Evolutionary conservation across 441 rosid species (phyloP).

Genomic region (Arabidopsis hybrid): DNA sequence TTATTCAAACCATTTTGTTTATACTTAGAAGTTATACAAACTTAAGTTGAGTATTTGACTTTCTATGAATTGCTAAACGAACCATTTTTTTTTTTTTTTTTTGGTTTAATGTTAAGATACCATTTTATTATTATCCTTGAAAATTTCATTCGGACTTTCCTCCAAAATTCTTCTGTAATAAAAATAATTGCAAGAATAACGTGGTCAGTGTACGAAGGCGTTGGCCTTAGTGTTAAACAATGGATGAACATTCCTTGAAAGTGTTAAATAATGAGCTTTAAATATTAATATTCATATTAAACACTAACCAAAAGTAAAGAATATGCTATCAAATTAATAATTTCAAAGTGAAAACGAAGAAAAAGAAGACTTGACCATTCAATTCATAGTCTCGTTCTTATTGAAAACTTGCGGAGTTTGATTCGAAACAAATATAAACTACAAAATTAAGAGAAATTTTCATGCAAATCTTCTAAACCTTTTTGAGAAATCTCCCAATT

Average conservation of each 20-base stretch:
- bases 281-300: background rate
- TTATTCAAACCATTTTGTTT: slow-evolving; percentile 34
- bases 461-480: background rate
- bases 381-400: background rate
- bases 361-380: slow-evolving; percentile 35
- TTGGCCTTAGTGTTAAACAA: slow-evolving; percentile 14
- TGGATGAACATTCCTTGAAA: slow-evolving; percentile 8
- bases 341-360: background rate
- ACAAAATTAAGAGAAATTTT: slow-evolving; percentile 25
- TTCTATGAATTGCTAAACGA: slow-evolving; percentile 24
- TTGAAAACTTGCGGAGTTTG: slow-evolving; percentile 5
- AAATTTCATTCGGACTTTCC: slow-evolving; percentile 29
- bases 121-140: slow-evolving; percentile 17
- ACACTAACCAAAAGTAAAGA: too few species aligned
- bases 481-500: too few species aligned
- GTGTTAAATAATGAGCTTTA: background rate
- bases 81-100: too few species aligned
- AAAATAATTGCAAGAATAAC: slow-evolving; percentile 1
- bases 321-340: background rate
- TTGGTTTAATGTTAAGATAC: too few species aligned
- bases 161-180: background rate
- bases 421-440: background rate
- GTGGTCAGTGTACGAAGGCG: background rate
- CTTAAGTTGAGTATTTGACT: slow-evolving; percentile 17
- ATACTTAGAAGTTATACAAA: slow-evolving; percentile 17